These are phyloP conservation scores for Zopfia rhizophila DNA, from an alignment of 2,329 filamentous ascomycete species.

Conservation along the genomic window DNA sequence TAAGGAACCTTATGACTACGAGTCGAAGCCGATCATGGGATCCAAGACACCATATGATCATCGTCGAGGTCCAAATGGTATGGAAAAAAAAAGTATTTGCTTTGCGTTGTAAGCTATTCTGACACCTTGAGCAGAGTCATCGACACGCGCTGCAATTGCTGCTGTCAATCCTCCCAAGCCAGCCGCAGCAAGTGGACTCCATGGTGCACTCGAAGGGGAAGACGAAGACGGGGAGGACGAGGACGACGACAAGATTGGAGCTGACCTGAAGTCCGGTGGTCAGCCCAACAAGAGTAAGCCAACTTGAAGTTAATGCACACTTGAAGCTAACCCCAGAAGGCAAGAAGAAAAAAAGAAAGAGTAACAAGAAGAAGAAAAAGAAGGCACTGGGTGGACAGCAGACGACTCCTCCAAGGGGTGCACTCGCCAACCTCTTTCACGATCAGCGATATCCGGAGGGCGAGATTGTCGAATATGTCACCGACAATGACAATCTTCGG, in stretches of 20 bases:
- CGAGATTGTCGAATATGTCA: conserved; percentile 75
- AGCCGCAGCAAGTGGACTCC: conserved; percentile 47
- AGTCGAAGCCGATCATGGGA: conserved; percentile 41
- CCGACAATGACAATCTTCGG: conserved; percentile 74
- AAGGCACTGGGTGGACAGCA: conserved; percentile 68
- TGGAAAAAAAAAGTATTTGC: neutral
- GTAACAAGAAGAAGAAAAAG: conserved; percentile 78
- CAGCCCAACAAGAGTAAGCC: conserved; percentile 29
- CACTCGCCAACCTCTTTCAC: conserved; percentile 75
- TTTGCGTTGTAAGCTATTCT: conserved; percentile 19
- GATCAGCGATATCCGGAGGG: conserved; percentile 76
- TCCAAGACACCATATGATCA: conserved; percentile 52
- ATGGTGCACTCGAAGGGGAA: conserved; percentile 53
- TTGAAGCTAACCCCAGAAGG: conserved; percentile 32
- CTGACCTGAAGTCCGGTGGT: conserved; percentile 37
- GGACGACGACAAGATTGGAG: conserved; percentile 56
- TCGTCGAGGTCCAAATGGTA: conserved; percentile 46
- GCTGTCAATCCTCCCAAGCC: conserved; percentile 46
- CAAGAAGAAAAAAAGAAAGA: conserved; percentile 79
- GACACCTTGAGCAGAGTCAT: conserved; percentile 37
- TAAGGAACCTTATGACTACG: conserved; percentile 21
- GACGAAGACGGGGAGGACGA: conserved; percentile 61
- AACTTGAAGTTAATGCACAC: neutral
- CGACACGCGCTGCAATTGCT: conserved; percentile 34
- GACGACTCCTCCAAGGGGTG: conserved; percentile 77